A percentile compares a stretch with the other conserved stretches of the same genome.
These are phyloP conservation scores for Globisporangium nodosum DNA, from an alignment of 352 stramenopile species.

Conservation along the genomic window DNA sequence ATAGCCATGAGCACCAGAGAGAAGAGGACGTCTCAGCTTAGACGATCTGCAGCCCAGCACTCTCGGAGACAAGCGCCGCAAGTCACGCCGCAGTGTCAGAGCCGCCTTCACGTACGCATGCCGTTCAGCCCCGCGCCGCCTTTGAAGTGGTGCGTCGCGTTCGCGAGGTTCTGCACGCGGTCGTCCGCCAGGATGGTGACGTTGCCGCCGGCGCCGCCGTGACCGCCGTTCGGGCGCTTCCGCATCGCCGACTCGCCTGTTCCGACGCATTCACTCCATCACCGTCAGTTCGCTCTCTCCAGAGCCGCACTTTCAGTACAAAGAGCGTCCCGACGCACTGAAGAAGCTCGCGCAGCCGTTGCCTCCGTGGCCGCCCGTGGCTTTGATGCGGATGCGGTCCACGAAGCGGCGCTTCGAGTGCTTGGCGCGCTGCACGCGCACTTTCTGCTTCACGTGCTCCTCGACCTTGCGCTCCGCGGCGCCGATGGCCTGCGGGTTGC, in stretches of 20 bases:
- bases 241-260: slow-evolving; percentile 54
- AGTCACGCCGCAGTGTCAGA: too few relatives aligned
- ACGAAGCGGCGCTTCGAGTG: slow-evolving; percentile 89
- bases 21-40: background rate
- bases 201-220: slow-evolving; percentile 78
- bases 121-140: slow-evolving; percentile 72
- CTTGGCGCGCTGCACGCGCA: slow-evolving; percentile 73
- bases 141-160: slow-evolving; percentile 82
- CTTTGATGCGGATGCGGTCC: slow-evolving; percentile 86
- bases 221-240: slow-evolving; percentile 79
- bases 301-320: too few relatives aligned
- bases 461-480: slow-evolving; percentile 41
- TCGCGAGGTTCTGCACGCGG: slow-evolving; percentile 80
- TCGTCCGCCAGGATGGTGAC: slow-evolving; percentile 70
- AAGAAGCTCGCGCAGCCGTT: slow-evolving; percentile 88
- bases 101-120: slow-evolving; percentile 55
- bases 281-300: background rate
- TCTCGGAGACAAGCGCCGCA: too few relatives aligned
- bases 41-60: too few relatives aligned
- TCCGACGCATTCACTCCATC: background rate
- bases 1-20: background rate
- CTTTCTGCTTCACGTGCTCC: slow-evolving; percentile 86
- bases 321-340: slow-evolving; percentile 23
- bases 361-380: slow-evolving; percentile 82
- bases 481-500: slow-evolving; percentile 14